Percentiles rank a stretch among this genome's conserved stretches.
Evolutionary conservation across 192 early-diverging fungal species (phyloP).

Genomic region (Chytriomyces hyalinus): DNA sequence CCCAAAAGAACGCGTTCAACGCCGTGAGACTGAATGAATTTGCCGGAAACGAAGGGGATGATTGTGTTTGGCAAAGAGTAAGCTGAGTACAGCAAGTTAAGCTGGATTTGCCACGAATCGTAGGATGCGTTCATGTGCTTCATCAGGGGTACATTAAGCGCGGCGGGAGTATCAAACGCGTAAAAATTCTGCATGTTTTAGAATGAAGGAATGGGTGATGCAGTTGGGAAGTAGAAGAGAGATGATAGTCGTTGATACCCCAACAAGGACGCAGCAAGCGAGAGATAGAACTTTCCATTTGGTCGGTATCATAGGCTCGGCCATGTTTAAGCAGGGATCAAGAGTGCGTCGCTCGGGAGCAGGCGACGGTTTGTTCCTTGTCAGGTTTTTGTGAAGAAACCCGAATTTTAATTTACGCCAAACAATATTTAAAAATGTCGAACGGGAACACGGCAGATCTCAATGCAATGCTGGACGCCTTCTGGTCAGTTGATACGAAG

Average conservation of each 20-base stretch:
- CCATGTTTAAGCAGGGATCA: too few relatives aligned
- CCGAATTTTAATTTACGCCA: not conserved
- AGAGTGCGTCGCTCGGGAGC: too few relatives aligned
- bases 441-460: not conserved
- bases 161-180: conserved; percentile 57
- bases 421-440: not conserved
- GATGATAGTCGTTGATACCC: not conserved
- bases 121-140: conserved; percentile 47
- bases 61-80: conserved; percentile 72
- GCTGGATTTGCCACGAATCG: conserved; percentile 51
- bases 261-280: conserved; percentile 7
- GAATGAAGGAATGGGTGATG: too few relatives aligned
- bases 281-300: conserved; percentile 23
- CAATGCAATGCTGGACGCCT: not conserved
- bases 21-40: conserved; percentile 43
- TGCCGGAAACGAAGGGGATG: conserved; percentile 63
- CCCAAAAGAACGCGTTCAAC: conserved; percentile 35
- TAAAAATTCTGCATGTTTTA: not conserved
- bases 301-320: not conserved
- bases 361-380: too few relatives aligned
- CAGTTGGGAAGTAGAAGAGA: too few relatives aligned
- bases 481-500: not conserved
- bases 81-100: conserved; percentile 64
- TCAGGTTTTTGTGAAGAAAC: not conserved
- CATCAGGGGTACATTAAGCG: conserved; percentile 56